phyloP scores from a whole-genome alignment of 108 stramenopile species.

The Conticribra weissflogii region DNA sequence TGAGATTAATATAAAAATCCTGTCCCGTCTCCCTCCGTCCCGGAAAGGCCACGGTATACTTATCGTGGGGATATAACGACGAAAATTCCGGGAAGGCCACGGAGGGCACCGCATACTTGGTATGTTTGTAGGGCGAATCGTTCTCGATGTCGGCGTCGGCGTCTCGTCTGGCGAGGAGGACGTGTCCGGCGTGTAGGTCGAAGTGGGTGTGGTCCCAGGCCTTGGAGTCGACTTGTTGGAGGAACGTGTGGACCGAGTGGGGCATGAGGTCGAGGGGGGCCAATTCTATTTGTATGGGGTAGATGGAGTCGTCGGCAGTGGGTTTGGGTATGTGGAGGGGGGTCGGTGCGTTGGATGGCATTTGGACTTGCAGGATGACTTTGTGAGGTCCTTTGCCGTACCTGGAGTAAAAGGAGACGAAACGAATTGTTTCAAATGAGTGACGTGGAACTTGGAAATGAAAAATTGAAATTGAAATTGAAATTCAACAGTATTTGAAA shows the following conservation, averaged over 20 bases:
- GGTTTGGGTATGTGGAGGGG: too few species aligned
- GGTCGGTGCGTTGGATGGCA: too few species aligned
- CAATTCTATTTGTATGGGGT: constrained; percentile 59
- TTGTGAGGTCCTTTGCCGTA: too few species aligned
- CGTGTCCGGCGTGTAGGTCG: constrained; percentile 64
- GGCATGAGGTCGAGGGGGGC: constrained; percentile 70
- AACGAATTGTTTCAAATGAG: too few species aligned
- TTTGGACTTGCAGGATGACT: too few species aligned
- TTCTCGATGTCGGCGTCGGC: not conserved
- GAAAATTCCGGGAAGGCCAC: constrained; percentile 80
- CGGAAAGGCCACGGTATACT: constrained; percentile 82
- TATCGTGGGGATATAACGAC: constrained; percentile 58
- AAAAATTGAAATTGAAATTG: too few species aligned
- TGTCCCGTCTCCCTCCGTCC: constrained; percentile 68
- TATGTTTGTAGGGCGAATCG: too few species aligned
- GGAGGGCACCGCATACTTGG: constrained; percentile 35
- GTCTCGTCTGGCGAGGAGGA: constrained; percentile 53
- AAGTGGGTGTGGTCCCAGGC: constrained; percentile 80
- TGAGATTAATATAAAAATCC: constrained; percentile 85
- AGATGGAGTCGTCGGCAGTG: constrained; percentile 8
- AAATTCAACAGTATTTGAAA: too few species aligned
- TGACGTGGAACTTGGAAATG: too few species aligned
- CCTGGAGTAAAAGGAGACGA: too few species aligned
- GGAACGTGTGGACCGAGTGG: constrained; percentile 71
- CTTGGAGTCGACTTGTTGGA: constrained; percentile 62